These are phyloP conservation scores for Suillus cothurnatus DNA, from an alignment of 768 basidiomycete species.

Conservation along the genomic window DNA sequence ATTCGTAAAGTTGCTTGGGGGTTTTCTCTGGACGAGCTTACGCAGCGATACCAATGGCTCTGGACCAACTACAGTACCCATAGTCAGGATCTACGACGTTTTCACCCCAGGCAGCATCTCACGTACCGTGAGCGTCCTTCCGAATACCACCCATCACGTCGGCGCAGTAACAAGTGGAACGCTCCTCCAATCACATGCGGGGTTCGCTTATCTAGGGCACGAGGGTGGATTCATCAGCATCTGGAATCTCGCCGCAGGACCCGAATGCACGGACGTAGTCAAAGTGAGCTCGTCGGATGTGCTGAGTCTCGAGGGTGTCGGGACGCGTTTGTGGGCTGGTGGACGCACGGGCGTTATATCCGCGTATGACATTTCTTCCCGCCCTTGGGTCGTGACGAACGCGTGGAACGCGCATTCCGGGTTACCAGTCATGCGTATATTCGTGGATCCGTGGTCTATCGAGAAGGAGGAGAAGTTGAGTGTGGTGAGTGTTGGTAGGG, in stretches of 20 bases:
- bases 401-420: slow-evolving; percentile 81
- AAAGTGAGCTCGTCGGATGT: slow-evolving; percentile 84
- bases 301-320: slow-evolving; percentile 81
- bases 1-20: slow-evolving; percentile 73
- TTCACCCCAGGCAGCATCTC: slow-evolving; percentile 59
- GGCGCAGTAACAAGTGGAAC: slow-evolving; percentile 86
- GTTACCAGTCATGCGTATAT: slow-evolving; percentile 62
- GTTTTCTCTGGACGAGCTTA: slow-evolving; percentile 82
- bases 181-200: slow-evolving; percentile 66
- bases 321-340: slow-evolving; percentile 85
- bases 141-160: slow-evolving; percentile 64
- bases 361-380: slow-evolving; percentile 71
- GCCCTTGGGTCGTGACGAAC: slow-evolving; percentile 88
- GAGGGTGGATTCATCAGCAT: slow-evolving; percentile 88
- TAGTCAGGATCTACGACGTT: slow-evolving; percentile 81
- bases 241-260: slow-evolving; percentile 66
- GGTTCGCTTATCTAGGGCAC: slow-evolving; percentile 81
- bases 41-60: slow-evolving; percentile 52
- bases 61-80: slow-evolving; percentile 54
- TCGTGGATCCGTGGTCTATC: slow-evolving; percentile 77
- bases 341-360: slow-evolving; percentile 79
- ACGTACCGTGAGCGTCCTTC: slow-evolving; percentile 38
- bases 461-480: slow-evolving; percentile 64
- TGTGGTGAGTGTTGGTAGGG: slow-evolving; percentile 76
- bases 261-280: slow-evolving; percentile 71